phyloP scores from a whole-genome alignment of 768 basidiomycete species.

The Phanerochaete carnosa region DNA sequence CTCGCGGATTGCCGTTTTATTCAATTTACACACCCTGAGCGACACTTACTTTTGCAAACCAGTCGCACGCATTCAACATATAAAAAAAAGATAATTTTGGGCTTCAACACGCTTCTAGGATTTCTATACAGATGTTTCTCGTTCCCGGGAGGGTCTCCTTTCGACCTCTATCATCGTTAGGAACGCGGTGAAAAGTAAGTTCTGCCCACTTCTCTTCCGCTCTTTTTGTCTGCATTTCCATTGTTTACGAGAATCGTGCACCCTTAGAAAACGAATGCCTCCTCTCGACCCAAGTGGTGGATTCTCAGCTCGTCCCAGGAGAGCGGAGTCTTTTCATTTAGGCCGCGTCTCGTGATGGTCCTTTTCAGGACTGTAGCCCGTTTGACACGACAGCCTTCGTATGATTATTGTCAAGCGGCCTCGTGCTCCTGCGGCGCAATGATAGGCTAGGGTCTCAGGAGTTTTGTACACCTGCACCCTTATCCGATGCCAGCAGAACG shows the following conservation, averaged over 20 bases:
- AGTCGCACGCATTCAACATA: no score
- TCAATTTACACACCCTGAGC: background rate
- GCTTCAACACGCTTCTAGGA: no score
- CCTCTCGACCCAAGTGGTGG: background rate
- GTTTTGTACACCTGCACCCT: background rate
- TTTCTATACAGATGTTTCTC: no score
- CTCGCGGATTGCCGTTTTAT: background rate
- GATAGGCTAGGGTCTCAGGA: no score
- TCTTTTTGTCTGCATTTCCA: background rate
- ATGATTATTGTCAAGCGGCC: no score
- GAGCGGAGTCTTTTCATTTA: constrained; percentile 4
- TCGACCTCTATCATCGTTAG: no score
- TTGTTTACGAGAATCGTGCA: no score
- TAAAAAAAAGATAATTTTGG: no score
- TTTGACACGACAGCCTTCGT: no score
- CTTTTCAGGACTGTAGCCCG: background rate
- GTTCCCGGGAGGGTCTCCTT: no score
- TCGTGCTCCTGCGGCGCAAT: no score
- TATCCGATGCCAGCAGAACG: background rate
- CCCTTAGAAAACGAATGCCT: background rate
- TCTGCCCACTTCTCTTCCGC: background rate
- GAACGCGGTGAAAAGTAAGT: background rate
- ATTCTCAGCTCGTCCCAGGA: background rate
- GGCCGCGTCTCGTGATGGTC: background rate
- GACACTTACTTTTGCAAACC: no score